These are phyloP conservation scores for Ophiosphaerella korrae DNA, from an alignment of 2,329 filamentous ascomycete species.

Conservation along the genomic window DNA sequence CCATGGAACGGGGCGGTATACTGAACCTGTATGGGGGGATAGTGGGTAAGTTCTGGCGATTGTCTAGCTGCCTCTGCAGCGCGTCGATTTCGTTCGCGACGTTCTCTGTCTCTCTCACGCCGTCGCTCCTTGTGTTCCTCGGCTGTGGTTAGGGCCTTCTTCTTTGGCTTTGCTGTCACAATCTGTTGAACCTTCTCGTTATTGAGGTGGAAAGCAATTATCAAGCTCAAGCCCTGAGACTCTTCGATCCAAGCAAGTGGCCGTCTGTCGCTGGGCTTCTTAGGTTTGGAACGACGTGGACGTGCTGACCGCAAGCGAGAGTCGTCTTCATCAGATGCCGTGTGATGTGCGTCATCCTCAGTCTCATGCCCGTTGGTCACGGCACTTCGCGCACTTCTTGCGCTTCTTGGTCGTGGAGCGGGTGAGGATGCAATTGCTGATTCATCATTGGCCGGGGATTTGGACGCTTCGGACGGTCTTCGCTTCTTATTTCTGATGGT, in stretches of 20 bases:
- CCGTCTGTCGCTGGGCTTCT: conserved; percentile 39
- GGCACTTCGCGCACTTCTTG: conserved; percentile 23
- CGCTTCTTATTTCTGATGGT: conserved; percentile 49
- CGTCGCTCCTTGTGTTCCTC: conserved; percentile 40
- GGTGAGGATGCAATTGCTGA: conserved; percentile 39
- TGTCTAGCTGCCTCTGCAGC: conserved; percentile 50
- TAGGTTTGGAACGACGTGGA: conserved; percentile 38
- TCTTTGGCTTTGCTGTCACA: conserved; percentile 63
- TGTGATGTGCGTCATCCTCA: conserved; percentile 32
- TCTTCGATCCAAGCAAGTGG: conserved; percentile 46
- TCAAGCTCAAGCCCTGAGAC: conserved; percentile 33
- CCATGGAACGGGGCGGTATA: conserved; percentile 84
- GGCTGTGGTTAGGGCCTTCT: conserved; percentile 41
- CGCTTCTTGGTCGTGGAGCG: conserved; percentile 30
- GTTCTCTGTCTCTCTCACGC: conserved; percentile 42
- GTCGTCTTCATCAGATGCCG: conserved; percentile 37
- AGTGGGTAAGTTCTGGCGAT: conserved; percentile 55
- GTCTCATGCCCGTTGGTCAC: conserved; percentile 38
- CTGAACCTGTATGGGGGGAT: conserved; percentile 64
- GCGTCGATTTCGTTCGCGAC: conserved; percentile 53
- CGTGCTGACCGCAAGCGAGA: conserved; percentile 38
- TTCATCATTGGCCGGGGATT: conserved; percentile 32
- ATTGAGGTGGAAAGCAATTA: conserved; percentile 48
- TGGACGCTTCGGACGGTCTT: conserved; percentile 43
- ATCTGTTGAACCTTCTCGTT: conserved; percentile 66